Percentiles rank a stretch among this genome's conserved stretches.
Evolutionary conservation across 176 grass and related monocot genomes (phyloP).

Genomic region (Oropetium thomaeum): DNA sequence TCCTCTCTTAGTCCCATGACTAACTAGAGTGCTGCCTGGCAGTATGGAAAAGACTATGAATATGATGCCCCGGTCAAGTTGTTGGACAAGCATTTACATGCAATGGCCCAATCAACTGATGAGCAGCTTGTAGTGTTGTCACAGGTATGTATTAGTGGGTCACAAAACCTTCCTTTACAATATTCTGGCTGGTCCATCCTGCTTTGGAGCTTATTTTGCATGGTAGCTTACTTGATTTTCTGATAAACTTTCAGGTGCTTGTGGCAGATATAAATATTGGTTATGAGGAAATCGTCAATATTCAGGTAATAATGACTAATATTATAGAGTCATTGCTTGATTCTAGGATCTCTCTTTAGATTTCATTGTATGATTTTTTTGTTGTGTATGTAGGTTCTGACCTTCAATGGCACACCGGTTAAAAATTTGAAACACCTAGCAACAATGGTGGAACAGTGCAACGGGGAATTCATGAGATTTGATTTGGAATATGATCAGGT

Average conservation of each 20-base stretch:
- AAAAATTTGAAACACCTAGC: slow-evolving; percentile 87
- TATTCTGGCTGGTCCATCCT: not conserved
- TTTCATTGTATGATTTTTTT: not conserved
- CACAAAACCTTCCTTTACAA: not conserved
- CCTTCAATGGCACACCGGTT: slow-evolving; percentile 73
- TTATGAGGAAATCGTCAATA: slow-evolving; percentile 95
- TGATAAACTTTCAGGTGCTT: slow-evolving; percentile 67
- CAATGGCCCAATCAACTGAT: slow-evolving; percentile 79
- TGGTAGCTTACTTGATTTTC: slow-evolving; percentile 4
- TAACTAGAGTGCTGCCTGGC: slow-evolving; percentile 38
- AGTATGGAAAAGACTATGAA: slow-evolving; percentile 99
- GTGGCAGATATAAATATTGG: slow-evolving; percentile 98
- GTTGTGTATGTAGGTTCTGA: slow-evolving; percentile 50
- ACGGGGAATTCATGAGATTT: slow-evolving; percentile 72
- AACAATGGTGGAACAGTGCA: slow-evolving; percentile 80
- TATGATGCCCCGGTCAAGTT: slow-evolving; percentile 96
- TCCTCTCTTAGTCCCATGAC: slow-evolving; percentile 1
- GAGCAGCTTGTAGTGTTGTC: slow-evolving; percentile 93
- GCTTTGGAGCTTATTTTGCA: not conserved
- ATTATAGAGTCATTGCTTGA: not conserved
- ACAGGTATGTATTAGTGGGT: slow-evolving; percentile 47
- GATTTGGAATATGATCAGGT: slow-evolving; percentile 96
- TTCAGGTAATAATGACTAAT: slow-evolving; percentile 52
- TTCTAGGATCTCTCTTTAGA: not conserved
- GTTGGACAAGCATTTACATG: slow-evolving; percentile 95